Conservation (phyloP, 768 basidiomycete species). For the Glaciozyma martinii region DNA sequence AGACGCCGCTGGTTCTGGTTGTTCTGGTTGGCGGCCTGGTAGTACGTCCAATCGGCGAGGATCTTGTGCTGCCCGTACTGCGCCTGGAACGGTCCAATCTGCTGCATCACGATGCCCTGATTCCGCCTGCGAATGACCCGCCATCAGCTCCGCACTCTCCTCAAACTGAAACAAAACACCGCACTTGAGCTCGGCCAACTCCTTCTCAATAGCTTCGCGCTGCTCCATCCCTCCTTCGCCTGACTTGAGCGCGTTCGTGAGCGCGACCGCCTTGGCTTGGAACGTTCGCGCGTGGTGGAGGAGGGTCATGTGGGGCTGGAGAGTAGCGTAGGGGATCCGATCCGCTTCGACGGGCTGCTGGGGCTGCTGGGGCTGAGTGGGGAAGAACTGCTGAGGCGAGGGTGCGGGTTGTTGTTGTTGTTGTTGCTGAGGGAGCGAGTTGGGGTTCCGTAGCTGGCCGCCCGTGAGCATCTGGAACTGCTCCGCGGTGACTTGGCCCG, state of each 20-base stretch:
- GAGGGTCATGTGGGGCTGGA: conserved; percentile 16
- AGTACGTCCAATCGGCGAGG: conserved; percentile 7
- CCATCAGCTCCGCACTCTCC: too few species aligned
- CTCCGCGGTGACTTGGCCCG: background rate
- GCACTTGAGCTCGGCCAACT: conserved; percentile 7
- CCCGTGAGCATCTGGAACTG: background rate
- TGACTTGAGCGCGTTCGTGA: conserved; percentile 11
- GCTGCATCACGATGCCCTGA: too few species aligned
- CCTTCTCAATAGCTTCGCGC: conserved; percentile 12
- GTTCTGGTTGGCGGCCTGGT: background rate
- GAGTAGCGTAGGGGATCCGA: conserved; percentile 11
- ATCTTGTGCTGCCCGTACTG: conserved; percentile 2
- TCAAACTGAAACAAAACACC: background rate
- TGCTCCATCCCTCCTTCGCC: conserved; percentile 3
- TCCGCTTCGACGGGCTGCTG: conserved; percentile 3
- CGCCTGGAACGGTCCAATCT: conserved; percentile 6
- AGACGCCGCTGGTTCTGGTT: background rate
- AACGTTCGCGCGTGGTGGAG: background rate
- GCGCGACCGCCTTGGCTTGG: conserved; percentile 1
- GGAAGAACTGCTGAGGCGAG: background rate
- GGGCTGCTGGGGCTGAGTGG: conserved; percentile 1
- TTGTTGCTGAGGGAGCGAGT: conserved; percentile 4
- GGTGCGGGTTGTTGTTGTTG: conserved; percentile 4
- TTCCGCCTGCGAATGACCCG: background rate
- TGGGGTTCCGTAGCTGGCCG: conserved; percentile 4